These are phyloP conservation scores for Penicillium arizonense DNA, from an alignment of 495 filamentous ascomycete species.

Conservation along the genomic window DNA sequence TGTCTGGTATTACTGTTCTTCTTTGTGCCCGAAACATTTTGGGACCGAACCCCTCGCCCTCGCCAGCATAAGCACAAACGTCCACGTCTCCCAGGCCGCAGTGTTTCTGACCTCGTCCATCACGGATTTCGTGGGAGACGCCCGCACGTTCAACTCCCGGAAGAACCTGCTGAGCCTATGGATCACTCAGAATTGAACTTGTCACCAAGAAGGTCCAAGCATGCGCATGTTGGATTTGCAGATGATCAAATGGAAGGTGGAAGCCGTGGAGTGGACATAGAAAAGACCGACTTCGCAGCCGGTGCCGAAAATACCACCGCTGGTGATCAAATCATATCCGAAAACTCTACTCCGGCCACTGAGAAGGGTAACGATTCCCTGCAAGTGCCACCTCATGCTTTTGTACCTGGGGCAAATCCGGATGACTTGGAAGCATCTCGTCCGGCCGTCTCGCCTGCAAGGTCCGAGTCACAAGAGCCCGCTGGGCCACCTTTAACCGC, in stretches of 20 bases:
- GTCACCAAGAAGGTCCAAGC: conserved; percentile 24
- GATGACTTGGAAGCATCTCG: conserved; percentile 26
- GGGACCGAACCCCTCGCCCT: conserved; percentile 80
- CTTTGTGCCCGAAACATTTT: conserved; percentile 95
- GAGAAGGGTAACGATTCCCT: conserved; percentile 15
- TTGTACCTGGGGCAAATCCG: conserved; percentile 2
- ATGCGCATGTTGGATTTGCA: conserved; percentile 58
- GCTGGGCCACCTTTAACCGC: conserved; percentile 17
- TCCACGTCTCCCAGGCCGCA: conserved; percentile 29
- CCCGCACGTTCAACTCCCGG: conserved; percentile 19
- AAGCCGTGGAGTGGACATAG: conserved; percentile 5
- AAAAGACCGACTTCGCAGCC: neutral
- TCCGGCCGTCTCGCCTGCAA: conserved; percentile 22
- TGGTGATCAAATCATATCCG: conserved; percentile 1
- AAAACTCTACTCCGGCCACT: conserved; percentile 3
- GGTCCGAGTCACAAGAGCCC: conserved; percentile 33
- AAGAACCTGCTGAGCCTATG: conserved; percentile 8
- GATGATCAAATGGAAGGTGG: conserved; percentile 26
- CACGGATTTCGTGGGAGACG: conserved; percentile 38
- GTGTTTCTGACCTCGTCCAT: conserved; percentile 41
- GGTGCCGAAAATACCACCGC: neutral
- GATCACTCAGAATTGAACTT: conserved; percentile 3
- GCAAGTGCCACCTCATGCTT: conserved; percentile 6
- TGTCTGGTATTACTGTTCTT: conserved; percentile 76
- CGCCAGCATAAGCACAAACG: conserved; percentile 38